These are phyloP conservation scores for Kingdonia uniflora DNA, from an alignment of 164 flowering plant species.

Conservation along the genomic window DNA sequence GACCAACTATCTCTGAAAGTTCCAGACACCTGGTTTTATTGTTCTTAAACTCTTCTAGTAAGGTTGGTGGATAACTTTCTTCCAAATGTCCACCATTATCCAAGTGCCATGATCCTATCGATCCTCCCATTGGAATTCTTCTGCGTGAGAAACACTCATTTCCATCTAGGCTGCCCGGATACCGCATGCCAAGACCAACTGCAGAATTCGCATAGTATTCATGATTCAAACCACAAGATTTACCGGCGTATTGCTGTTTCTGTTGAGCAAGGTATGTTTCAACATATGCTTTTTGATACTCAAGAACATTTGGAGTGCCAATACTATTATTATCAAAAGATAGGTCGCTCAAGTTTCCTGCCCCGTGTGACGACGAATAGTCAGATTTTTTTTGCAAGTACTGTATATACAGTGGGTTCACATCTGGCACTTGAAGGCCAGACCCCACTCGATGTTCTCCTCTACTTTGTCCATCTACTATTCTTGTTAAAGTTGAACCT, in stretches of 20 bases:
- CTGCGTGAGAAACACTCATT: constrained; percentile 28
- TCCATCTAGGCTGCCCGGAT: constrained; percentile 25
- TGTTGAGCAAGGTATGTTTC: constrained; percentile 46
- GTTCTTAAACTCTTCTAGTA: constrained; percentile 71
- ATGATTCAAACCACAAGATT: constrained; percentile 34
- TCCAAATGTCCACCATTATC: constrained; percentile 32
- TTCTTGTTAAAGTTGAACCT: constrained; percentile 17
- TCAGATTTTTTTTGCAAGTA: constrained; percentile 33
- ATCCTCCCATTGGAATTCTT: constrained; percentile 33
- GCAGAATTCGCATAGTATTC: constrained; percentile 29
- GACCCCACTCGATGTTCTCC: constrained; percentile 22
- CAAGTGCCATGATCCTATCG: constrained; percentile 31
- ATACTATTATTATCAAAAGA: constrained; percentile 21
- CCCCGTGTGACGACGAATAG: too few species aligned
- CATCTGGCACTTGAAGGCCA: constrained; percentile 22
- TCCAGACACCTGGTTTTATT: constrained; percentile 63
- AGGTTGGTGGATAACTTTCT: constrained; percentile 32
- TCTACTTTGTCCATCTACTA: too few species aligned
- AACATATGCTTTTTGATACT: constrained; percentile 48
- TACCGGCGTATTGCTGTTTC: constrained; percentile 42
- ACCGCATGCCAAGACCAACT: constrained; percentile 38
- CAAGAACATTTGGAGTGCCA: constrained; percentile 29
- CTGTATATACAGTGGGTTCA: constrained; percentile 33
- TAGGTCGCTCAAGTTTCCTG: constrained; percentile 22
- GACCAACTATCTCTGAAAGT: constrained; percentile 64